phyloP scores from a whole-genome alignment of 192 early-diverging fungal genomes.

The Allomyces macrogynus region DNA sequence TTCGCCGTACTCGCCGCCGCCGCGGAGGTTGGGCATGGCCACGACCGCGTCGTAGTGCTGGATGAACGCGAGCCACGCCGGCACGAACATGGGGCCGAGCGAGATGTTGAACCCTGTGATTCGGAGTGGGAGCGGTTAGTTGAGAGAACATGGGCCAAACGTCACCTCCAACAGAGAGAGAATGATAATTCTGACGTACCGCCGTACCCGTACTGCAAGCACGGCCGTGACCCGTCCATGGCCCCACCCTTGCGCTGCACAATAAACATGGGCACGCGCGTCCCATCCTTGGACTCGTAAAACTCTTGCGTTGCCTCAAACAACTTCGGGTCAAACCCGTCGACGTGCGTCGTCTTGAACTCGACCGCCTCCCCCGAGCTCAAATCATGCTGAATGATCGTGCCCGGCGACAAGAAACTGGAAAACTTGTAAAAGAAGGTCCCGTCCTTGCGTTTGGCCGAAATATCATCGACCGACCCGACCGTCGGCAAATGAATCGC shows the following conservation, averaged over 20 bases:
- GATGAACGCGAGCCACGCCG: constrained; percentile 18
- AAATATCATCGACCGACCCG: constrained; percentile 20
- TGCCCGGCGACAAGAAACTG: constrained; percentile 34
- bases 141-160: neutral
- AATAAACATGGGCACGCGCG: constrained; percentile 47
- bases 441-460: constrained; percentile 15
- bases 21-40: constrained; percentile 44
- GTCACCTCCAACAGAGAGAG: constrained; percentile 1
- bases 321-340: constrained; percentile 21
- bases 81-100: constrained; percentile 20
- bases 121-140: neutral
- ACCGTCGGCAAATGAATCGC: constrained; percentile 23
- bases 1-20: constrained; percentile 42
- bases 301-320: constrained; percentile 47
- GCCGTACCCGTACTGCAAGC: constrained; percentile 48
- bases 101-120: constrained; percentile 24
- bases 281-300: constrained; percentile 40
- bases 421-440: constrained; percentile 33
- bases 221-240: constrained; percentile 33
- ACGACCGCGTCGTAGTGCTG: constrained; percentile 34
- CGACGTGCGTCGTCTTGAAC: constrained; percentile 22
- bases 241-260: constrained; percentile 24
- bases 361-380: constrained; percentile 9
- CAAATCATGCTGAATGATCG: constrained; percentile 38
- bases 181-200: constrained; percentile 7